Evolutionary conservation across 768 basidiomycete genomes (phyloP).

Genomic region (Hemileccinum rubropunctum): DNA sequence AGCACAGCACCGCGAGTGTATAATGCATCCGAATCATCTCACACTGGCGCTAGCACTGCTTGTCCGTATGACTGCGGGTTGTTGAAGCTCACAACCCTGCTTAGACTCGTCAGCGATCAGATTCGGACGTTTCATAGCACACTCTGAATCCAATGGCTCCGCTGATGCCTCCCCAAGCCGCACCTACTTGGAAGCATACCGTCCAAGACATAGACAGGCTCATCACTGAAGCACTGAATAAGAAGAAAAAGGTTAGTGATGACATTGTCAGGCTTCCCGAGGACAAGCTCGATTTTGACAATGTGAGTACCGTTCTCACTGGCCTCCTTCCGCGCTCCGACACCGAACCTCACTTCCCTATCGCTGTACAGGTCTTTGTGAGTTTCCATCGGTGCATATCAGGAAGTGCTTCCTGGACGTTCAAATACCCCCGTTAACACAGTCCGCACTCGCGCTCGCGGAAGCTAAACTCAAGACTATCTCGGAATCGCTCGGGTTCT

Average conservation of each 20-base stretch:
- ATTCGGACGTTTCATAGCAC: too few species aligned
- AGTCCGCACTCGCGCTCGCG: constrained; percentile 59
- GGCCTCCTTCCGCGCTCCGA: not conserved
- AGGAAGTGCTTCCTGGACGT: not conserved
- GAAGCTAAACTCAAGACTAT: constrained; percentile 52
- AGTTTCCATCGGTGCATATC: not conserved
- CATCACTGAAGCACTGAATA: constrained; percentile 56
- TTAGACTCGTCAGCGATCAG: too few species aligned
- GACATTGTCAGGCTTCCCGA: constrained; percentile 55
- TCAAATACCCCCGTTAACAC: constrained; percentile 13
- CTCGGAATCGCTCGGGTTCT: constrained; percentile 65
- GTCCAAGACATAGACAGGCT: constrained; percentile 55
- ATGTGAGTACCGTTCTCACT: constrained; percentile 49
- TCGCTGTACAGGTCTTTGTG: constrained; percentile 61
- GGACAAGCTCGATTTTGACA: constrained; percentile 61
- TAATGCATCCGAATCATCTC: too few species aligned
- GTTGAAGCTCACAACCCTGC: too few species aligned
- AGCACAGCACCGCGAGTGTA: too few species aligned
- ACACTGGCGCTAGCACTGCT: too few species aligned
- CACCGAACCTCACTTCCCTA: too few species aligned
- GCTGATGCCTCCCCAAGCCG: constrained; percentile 60
- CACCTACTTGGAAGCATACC: constrained; percentile 66
- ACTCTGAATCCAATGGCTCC: constrained; percentile 35
- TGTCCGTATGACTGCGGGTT: too few species aligned
- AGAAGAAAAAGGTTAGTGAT: constrained; percentile 54